These are phyloP conservation scores for Lachnum nothofagi DNA, from an alignment of 2,329 filamentous ascomycete genomes.

Conservation along the genomic window DNA sequence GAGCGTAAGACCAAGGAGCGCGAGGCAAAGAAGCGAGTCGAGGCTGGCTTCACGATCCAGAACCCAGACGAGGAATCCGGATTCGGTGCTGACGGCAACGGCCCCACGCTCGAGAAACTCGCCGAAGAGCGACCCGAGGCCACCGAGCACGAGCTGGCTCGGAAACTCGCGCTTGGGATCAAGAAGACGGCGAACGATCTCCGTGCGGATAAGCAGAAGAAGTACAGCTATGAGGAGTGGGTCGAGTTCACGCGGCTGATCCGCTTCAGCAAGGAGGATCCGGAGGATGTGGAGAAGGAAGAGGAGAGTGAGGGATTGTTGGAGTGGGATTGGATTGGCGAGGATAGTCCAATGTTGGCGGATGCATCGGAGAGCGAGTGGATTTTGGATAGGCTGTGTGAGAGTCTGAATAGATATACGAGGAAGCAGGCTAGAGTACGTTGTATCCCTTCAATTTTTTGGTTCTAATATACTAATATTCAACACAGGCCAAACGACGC, in stretches of 20 bases:
- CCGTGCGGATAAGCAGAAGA: slow-evolving; percentile 40
- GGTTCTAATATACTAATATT: background rate
- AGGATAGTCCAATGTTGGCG: slow-evolving; percentile 62
- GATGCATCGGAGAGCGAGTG: slow-evolving; percentile 60
- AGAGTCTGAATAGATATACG: slow-evolving; percentile 49
- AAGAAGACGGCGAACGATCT: slow-evolving; percentile 51
- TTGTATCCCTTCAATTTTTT: background rate
- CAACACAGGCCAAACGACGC: background rate
- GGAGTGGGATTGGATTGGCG: slow-evolving; percentile 69
- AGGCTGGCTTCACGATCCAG: slow-evolving; percentile 29
- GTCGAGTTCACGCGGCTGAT: slow-evolving; percentile 60
- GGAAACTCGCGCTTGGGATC: slow-evolving; percentile 52
- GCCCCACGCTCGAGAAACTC: slow-evolving; percentile 36
- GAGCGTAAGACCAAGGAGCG: slow-evolving; percentile 35
- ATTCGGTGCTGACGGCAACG: slow-evolving; percentile 4
- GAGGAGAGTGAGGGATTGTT: slow-evolving; percentile 55
- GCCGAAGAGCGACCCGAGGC: slow-evolving; percentile 34
- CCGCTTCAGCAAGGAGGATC: slow-evolving; percentile 43
- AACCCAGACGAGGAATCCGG: slow-evolving; percentile 31
- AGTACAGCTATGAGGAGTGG: slow-evolving; percentile 66
- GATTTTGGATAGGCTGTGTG: slow-evolving; percentile 60
- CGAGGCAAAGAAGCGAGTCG: slow-evolving; percentile 40
- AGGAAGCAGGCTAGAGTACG: slow-evolving; percentile 27
- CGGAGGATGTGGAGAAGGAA: slow-evolving; percentile 35
- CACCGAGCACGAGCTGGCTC: slow-evolving; percentile 46